phyloP scores from a whole-genome alignment of 345 rosid genomes.

The Hibiscus syriacus region DNA sequence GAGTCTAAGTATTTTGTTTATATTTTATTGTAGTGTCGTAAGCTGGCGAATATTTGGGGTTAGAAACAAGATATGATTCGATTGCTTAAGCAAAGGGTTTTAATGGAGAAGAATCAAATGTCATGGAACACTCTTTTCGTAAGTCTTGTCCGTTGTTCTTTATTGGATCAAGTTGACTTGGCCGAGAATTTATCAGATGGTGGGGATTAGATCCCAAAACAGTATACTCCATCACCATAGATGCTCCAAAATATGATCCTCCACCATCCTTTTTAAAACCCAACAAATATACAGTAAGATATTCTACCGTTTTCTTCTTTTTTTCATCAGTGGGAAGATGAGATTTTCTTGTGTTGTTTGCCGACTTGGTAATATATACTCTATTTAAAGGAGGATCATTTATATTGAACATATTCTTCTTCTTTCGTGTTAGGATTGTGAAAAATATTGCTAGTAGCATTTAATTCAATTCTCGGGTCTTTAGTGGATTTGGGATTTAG shows the following conservation, averaged over 20 bases:
- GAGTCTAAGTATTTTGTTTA: background rate
- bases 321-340: slow-evolving; percentile 7
- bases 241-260: slow-evolving; percentile 19
- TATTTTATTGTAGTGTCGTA: background rate
- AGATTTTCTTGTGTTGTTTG: slow-evolving; percentile 13
- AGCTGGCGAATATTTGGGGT: slow-evolving; percentile 21
- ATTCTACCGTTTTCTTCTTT: slow-evolving; percentile 12
- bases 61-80: slow-evolving; percentile 29
- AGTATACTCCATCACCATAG: slow-evolving; percentile 12
- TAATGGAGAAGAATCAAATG: slow-evolving; percentile 6
- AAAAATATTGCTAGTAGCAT: background rate
- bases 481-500: background rate
- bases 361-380: slow-evolving; percentile 29
- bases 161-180: slow-evolving; percentile 20
- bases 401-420: slow-evolving; percentile 7
- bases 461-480: background rate
- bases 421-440: background rate
- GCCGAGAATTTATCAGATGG: slow-evolving; percentile 25
- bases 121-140: slow-evolving; percentile 8
- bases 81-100: slow-evolving; percentile 24
- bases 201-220: slow-evolving; percentile 35
- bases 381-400: background rate
- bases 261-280: slow-evolving; percentile 9
- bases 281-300: slow-evolving; percentile 16
- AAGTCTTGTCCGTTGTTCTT: slow-evolving; percentile 21